Conservation (phyloP, 768 basidiomycete genomes). For the Calvatia gigantea region DNA sequence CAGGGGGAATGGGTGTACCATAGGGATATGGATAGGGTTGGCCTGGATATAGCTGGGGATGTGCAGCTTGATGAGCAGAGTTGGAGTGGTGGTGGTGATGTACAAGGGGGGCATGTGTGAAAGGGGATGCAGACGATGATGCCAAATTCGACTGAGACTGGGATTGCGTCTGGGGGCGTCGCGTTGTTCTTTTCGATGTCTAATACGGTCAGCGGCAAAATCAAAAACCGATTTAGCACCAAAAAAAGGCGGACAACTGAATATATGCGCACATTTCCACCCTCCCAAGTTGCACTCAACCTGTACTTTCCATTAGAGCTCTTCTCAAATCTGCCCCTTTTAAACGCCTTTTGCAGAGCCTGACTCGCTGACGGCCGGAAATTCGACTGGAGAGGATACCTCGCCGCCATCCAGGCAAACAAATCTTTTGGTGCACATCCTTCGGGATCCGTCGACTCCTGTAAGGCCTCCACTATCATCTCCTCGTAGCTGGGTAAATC, state of each 20-base stretch:
- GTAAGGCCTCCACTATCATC: constrained; percentile 83
- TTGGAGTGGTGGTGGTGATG: constrained; percentile 30
- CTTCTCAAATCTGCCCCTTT: constrained; percentile 79
- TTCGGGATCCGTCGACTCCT: constrained; percentile 63
- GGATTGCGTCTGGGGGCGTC: constrained; percentile 67
- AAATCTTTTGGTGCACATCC: constrained; percentile 81
- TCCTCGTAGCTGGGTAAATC: constrained; percentile 87
- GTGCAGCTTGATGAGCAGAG: constrained; percentile 15
- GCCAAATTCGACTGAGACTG: constrained; percentile 22
- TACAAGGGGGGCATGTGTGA: constrained; percentile 53
- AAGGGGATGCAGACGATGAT: constrained; percentile 42
- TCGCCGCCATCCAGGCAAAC: constrained; percentile 79
- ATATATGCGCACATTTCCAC: constrained; percentile 60
- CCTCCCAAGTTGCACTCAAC: constrained; percentile 76
- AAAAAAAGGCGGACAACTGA: constrained; percentile 5
- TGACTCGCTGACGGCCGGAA: constrained; percentile 89
- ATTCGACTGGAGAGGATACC: constrained; percentile 83
- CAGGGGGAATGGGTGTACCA: constrained; percentile 16
- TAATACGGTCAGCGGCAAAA: constrained; percentile 27
- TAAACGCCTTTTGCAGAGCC: constrained; percentile 83
- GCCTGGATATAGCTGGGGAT: constrained; percentile 31
- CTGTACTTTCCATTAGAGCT: constrained; percentile 69
- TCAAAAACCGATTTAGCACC: not conserved
- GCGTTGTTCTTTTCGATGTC: constrained; percentile 76
- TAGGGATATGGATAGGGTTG: constrained; percentile 41